Conservation (phyloP, 1,139 yeast genomes). For the Nakaseomyces delphensis region DNA sequence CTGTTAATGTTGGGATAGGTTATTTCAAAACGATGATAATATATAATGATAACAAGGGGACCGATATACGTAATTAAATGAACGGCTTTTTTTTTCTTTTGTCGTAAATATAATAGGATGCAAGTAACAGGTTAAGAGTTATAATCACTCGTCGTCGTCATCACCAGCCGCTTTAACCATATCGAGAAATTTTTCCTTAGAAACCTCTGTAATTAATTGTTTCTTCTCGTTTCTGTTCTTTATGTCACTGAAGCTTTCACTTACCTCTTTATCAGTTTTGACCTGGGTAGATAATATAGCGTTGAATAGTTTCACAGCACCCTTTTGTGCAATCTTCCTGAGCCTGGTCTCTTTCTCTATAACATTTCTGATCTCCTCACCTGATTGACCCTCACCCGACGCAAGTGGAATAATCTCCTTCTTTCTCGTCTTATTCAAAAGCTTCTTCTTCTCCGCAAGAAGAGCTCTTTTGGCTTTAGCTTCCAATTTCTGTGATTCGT, state of each 20-base stretch:
- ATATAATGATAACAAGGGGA: too few relatives aligned
- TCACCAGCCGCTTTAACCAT: slow-evolving; percentile 77
- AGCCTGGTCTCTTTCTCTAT: slow-evolving; percentile 64
- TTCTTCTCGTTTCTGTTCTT: slow-evolving; percentile 40
- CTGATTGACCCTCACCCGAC: slow-evolving; percentile 37
- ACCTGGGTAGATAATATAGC: slow-evolving; percentile 83
- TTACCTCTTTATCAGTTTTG: slow-evolving; percentile 38
- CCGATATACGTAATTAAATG: too few relatives aligned
- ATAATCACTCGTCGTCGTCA: slow-evolving; percentile 15
- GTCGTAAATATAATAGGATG: too few relatives aligned
- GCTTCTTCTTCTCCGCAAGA: slow-evolving; percentile 59
- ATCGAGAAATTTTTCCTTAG: slow-evolving; percentile 85
- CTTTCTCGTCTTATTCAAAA: slow-evolving; percentile 60
- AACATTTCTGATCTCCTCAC: slow-evolving; percentile 44
- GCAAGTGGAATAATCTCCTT: slow-evolving; percentile 55
- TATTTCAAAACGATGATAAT: too few relatives aligned
- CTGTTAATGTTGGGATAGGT: too few relatives aligned
- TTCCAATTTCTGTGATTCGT: slow-evolving; percentile 76
- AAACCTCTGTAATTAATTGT: slow-evolving; percentile 65
- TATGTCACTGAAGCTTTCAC: slow-evolving; percentile 34
- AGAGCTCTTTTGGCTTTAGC: slow-evolving; percentile 70
- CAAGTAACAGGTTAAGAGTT: too few relatives aligned
- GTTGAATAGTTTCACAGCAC: slow-evolving; percentile 85
- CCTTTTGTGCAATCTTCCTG: slow-evolving; percentile 83
- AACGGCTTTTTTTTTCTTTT: too few relatives aligned